Conservation (phyloP, 306 rosid genomes). For the Ormosia emarginata region DNA sequence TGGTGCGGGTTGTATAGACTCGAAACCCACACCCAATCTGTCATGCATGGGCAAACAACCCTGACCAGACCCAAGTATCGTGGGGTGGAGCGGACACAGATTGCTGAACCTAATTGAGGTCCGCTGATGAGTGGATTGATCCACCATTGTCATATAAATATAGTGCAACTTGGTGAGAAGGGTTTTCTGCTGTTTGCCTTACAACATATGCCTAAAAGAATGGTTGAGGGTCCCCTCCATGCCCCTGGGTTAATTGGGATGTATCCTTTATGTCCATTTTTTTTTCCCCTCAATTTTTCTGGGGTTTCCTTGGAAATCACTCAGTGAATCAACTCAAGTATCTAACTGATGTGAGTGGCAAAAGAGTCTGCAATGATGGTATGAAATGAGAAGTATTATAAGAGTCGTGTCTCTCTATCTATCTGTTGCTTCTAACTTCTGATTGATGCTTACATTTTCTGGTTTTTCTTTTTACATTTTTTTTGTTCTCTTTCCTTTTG, state of each 20-base stretch:
- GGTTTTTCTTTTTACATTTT: neutral
- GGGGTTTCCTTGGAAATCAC: neutral
- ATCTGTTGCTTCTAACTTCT: neutral
- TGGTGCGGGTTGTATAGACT: neutral
- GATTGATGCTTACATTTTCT: neutral
- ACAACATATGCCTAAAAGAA: neutral
- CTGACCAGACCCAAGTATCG: neutral
- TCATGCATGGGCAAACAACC: neutral
- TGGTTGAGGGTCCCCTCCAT: neutral
- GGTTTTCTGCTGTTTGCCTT: neutral
- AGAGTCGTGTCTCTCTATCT: neutral
- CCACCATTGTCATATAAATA: neutral
- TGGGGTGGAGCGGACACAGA: neutral
- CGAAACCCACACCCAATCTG: neutral
- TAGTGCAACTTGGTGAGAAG: neutral
- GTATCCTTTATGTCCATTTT: neutral
- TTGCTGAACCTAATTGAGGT: neutral
- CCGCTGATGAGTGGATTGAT: neutral
- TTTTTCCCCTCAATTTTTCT: neutral
- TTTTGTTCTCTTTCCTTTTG: constrained; percentile 22
- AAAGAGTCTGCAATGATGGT: neutral
- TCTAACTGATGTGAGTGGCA: neutral
- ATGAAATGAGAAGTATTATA: neutral
- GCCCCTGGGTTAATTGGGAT: neutral
- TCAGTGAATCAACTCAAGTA: neutral